phyloP scores from a whole-genome alignment of 495 filamentous ascomycete genomes.

The Rhizodiscina lignyota region DNA sequence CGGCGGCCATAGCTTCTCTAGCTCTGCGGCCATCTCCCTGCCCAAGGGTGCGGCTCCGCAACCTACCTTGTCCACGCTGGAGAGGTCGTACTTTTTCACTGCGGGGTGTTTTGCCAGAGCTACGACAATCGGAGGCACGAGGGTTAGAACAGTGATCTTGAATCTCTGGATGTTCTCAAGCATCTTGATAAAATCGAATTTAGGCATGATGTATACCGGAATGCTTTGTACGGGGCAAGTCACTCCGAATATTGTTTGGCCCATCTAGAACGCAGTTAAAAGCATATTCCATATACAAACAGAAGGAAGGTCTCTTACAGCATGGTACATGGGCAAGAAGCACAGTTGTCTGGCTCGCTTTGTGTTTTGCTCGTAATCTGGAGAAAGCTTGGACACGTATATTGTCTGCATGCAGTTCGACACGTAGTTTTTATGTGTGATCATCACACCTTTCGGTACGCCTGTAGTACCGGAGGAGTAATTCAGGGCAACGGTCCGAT shows the following conservation, averaged over 20 bases:
- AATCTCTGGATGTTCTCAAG: conserved; percentile 48
- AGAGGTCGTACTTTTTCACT: conserved; percentile 50
- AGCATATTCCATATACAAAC: too few relatives aligned
- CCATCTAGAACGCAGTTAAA: too few relatives aligned
- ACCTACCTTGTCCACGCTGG: conserved; percentile 36
- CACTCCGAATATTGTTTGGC: conserved; percentile 29
- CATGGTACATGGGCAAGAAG: conserved; percentile 30
- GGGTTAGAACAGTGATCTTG: conserved; percentile 44
- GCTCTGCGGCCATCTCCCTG: conserved; percentile 41
- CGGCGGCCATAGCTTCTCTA: conserved; percentile 38
- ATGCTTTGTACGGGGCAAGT: conserved; percentile 19
- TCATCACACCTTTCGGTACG: conserved; percentile 68
- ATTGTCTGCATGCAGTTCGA: conserved; percentile 44
- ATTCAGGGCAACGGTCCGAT: conserved; percentile 33
- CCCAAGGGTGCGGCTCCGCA: conserved; percentile 34
- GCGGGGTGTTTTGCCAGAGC: conserved; percentile 54
- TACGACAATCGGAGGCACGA: conserved; percentile 55
- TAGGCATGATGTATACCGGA: conserved; percentile 53
- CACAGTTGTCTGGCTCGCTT: conserved; percentile 26
- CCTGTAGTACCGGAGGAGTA: conserved; percentile 71
- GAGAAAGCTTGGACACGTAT: conserved; percentile 26
- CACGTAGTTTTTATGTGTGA: conserved; percentile 57
- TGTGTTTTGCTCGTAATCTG: conserved; percentile 22
- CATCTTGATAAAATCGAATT: conserved; percentile 59
- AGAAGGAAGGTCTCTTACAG: too few relatives aligned